These are phyloP conservation scores for Alternaria alternata DNA, from an alignment of 2,329 filamentous ascomycete species.

Conservation along the genomic window DNA sequence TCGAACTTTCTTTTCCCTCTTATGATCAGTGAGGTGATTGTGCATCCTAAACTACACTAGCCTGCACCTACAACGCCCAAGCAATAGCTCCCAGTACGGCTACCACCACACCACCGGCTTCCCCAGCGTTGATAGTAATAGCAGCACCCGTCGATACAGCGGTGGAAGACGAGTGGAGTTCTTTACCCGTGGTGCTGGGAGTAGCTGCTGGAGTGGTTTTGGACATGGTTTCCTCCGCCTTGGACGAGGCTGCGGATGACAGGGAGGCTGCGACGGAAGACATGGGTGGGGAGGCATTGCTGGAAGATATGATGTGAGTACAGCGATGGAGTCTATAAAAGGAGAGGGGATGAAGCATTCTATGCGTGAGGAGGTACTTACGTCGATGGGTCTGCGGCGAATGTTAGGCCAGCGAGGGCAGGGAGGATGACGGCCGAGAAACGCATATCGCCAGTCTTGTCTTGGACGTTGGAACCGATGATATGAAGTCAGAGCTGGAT, in stretches of 20 bases:
- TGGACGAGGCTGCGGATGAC: not conserved
- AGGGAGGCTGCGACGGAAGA: not conserved
- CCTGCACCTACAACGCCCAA: slow-evolving; percentile 12
- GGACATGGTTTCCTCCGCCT: not conserved
- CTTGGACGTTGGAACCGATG: too few relatives aligned
- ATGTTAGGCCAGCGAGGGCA: slow-evolving; percentile 2
- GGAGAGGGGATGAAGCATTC: too few relatives aligned
- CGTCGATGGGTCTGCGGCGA: not conserved
- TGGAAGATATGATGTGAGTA: not conserved
- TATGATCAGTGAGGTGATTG: not conserved
- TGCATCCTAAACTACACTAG: not conserved
- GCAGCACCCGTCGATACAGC: slow-evolving; percentile 17
- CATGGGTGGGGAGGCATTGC: not conserved
- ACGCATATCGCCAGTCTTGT: slow-evolving; percentile 7
- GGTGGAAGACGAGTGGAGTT: not conserved
- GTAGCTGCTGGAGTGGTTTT: not conserved
- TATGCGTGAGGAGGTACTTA: not conserved
- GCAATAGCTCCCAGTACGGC: slow-evolving; percentile 21
- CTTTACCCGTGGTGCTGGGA: not conserved
- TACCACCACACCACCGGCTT: slow-evolving; percentile 8
- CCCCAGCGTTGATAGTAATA: slow-evolving; percentile 1
- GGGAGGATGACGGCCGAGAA: slow-evolving; percentile 13
- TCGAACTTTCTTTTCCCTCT: not conserved
- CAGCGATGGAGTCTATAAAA: too few relatives aligned
- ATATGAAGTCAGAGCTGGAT: too few relatives aligned